Base-by-base conservation (phyloP, 2,329 filamentous ascomycete species). In the Hymenoscyphus fraxineus region DNA sequence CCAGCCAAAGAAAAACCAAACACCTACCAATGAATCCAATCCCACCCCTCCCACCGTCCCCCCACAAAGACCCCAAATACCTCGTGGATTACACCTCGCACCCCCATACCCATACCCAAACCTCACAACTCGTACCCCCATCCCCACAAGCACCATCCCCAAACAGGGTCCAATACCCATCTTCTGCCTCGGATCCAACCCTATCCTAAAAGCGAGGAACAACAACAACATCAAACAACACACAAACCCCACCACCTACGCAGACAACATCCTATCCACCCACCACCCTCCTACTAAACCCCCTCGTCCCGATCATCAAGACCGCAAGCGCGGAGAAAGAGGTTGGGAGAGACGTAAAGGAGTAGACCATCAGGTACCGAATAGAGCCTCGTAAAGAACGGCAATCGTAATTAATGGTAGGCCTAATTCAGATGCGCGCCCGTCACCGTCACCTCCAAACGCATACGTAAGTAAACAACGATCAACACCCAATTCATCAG, bases 371-470 rank as follows among this genome's bases (percentile, higher is more conserved):
- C 2, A 0, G 82, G 81, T 2, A 85, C 75, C 0, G 80, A 80
- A 9, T 79, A 80, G 1, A 84, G 73, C 0, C 81, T 77, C 0
- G 81, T 79, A 57, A 82, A 82, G 66, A 85, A 83, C 0, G 82
- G 80, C 79, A 40, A 85, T 77, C 0, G 82, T 84, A 57, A 85
- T 84, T 84, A 57, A 85, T 84, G 2, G 80, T 75, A 1, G 83
- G 82, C n/a, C n/a, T n/a, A n/a, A 66, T 83, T 85, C 60, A 85
- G 76, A 69, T 85, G 83, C 0, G 80, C 82, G 6, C 83, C 82
- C 0, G 79, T 81, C 1, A 82, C 77, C 0, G 81, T n/a, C n/a
- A n/a, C n/a, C 78, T 0, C 78, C 80, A 22, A 81, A 80, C 0
- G 76, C 76, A 54, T 78, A 81, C 40, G 83, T 82, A 66, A 84